A percentile compares a stretch with the other conserved stretches of the same genome.
These are phyloP conservation scores for Lycium barbarum DNA, from an alignment of 257 asterid genomes.

Conservation along the genomic window DNA sequence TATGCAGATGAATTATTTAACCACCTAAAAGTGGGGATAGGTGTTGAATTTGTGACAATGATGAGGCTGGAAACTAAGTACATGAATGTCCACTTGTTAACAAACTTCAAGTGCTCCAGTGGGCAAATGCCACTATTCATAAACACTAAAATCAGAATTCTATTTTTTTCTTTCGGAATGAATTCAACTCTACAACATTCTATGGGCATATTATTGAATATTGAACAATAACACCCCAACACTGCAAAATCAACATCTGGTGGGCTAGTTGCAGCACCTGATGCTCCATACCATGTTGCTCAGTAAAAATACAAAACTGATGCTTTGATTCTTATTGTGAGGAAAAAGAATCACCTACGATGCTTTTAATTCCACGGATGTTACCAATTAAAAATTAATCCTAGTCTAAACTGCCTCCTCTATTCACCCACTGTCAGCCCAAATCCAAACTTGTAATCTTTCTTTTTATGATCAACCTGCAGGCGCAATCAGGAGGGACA, in stretches of 20 bases:
- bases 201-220: too few species aligned
- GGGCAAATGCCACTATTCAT: background rate
- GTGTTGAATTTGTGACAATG: too few species aligned
- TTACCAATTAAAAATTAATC: background rate
- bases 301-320: background rate
- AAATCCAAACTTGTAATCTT: slow-evolving; percentile 39
- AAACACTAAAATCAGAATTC: background rate
- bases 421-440: slow-evolving; percentile 29
- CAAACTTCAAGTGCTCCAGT: background rate
- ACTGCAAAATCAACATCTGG: background rate
- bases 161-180: background rate
- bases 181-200: too few species aligned
- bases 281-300: background rate
- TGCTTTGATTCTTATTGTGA: background rate
- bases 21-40: background rate
- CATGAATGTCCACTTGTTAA: background rate
- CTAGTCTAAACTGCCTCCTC: background rate
- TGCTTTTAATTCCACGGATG: background rate
- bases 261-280: slow-evolving; percentile 12
- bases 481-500: background rate
- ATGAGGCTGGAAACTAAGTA: background rate
- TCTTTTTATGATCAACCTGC: slow-evolving; percentile 38
- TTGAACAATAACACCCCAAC: too few species aligned
- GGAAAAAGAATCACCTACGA: background rate
- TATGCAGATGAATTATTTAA: background rate